Conservation (phyloP, 2,329 filamentous ascomycete genomes). For the Verruconis gallopava region DNA sequence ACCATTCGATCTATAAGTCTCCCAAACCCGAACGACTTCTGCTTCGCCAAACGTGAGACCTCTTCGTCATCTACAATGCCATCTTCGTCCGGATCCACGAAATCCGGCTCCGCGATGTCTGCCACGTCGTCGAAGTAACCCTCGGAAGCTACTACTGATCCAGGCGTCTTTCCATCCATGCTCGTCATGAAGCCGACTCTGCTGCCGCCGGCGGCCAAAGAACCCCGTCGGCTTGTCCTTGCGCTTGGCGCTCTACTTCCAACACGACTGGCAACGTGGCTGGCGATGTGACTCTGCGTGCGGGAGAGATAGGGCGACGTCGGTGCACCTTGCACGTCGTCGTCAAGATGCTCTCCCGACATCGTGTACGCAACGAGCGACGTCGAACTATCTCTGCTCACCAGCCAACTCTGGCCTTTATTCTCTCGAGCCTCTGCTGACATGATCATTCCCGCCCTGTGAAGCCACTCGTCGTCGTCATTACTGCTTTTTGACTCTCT, state of each 20-base stretch:
- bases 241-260: conserved; percentile 27
- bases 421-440: conserved; percentile 44
- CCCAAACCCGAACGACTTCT: conserved; percentile 40
- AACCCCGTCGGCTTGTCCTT: conserved; percentile 22
- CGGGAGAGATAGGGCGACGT: not conserved
- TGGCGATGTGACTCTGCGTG: conserved; percentile 7
- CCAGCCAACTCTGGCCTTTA: conserved; percentile 51
- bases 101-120: conserved; percentile 31
- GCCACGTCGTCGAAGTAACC: conserved; percentile 20
- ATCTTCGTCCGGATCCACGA: conserved; percentile 30
- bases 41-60: conserved; percentile 36
- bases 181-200: conserved; percentile 8
- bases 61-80: conserved; percentile 39
- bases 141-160: conserved; percentile 7
- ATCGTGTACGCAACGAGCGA: conserved; percentile 28
- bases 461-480: conserved; percentile 41
- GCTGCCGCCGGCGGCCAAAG: conserved; percentile 15
- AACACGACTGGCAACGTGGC: conserved; percentile 22
- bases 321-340: not conserved
- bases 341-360: not conserved
- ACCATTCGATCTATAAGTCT: conserved; percentile 45
- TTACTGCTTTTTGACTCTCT: conserved; percentile 19
- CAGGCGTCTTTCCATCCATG: conserved; percentile 2
- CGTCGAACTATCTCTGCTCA: conserved; percentile 42
- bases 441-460: conserved; percentile 44